Evolutionary conservation across 2,329 filamentous ascomycete genomes (phyloP).

Genomic region (Sporothrix brasiliensis): DNA sequence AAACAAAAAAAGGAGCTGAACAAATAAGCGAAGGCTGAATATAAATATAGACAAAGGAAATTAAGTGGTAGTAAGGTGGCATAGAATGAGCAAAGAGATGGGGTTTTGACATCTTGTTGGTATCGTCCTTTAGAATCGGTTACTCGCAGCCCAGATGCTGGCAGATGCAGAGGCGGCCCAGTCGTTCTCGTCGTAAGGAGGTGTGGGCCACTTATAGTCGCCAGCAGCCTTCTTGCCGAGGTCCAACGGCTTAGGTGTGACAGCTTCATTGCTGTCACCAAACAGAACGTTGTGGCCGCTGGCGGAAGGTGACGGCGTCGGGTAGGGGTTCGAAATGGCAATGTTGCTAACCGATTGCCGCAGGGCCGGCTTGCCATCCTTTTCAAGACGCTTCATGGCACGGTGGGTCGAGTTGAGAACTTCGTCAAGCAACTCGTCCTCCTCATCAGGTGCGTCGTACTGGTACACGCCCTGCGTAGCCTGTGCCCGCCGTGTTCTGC

Average conservation of each 20-base stretch:
- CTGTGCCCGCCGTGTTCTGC: slow-evolving; percentile 77
- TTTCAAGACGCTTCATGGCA: slow-evolving; percentile 72
- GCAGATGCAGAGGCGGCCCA: slow-evolving; percentile 84
- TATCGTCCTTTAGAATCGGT: slow-evolving; percentile 55
- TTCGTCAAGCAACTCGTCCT: slow-evolving; percentile 93
- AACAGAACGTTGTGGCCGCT: slow-evolving; percentile 78
- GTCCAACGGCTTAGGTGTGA: slow-evolving; percentile 71
- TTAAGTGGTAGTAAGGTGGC: neutral
- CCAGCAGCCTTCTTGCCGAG: slow-evolving; percentile 60
- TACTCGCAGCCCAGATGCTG: slow-evolving; percentile 75
- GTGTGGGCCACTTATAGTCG: slow-evolving; percentile 84
- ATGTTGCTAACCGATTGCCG: slow-evolving; percentile 68
- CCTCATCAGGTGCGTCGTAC: slow-evolving; percentile 94
- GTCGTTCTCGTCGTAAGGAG: slow-evolving; percentile 90
- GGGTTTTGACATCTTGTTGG: slow-evolving; percentile 7
- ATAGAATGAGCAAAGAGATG: slow-evolving; percentile 6
- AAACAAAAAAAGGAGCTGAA: slow-evolving; percentile 10
- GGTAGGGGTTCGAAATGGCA: slow-evolving; percentile 63
- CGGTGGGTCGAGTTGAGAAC: slow-evolving; percentile 76
- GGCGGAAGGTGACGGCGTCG: slow-evolving; percentile 74
- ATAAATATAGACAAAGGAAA: slow-evolving; percentile 26
- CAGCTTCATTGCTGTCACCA: slow-evolving; percentile 62
- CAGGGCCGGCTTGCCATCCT: slow-evolving; percentile 53
- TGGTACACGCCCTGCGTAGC: slow-evolving; percentile 74
- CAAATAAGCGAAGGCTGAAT: neutral